These are phyloP conservation scores for Melastoma malabathricum DNA, from an alignment of 345 rosid genomes.

Conservation along the genomic window DNA sequence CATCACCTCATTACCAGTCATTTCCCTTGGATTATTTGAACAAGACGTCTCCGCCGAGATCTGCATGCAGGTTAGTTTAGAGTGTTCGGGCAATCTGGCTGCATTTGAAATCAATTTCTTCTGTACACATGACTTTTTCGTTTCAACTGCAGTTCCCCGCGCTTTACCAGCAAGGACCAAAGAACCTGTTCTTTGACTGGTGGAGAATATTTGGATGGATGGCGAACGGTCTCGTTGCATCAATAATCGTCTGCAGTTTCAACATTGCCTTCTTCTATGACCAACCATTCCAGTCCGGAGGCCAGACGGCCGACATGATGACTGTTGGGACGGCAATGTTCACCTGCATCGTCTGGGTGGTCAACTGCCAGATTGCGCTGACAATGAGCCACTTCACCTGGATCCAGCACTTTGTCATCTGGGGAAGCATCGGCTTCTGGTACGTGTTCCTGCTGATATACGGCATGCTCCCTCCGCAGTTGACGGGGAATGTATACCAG, in stretches of 20 bases:
- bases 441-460: constrained; percentile 39
- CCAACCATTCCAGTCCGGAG: constrained; percentile 27
- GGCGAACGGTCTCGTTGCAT: constrained; percentile 37
- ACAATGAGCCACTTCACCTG: constrained; percentile 62
- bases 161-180: constrained; percentile 64
- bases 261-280: constrained; percentile 28
- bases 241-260: constrained; percentile 36
- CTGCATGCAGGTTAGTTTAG: constrained; percentile 48
- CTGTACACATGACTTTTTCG: no score
- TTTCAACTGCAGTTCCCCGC: constrained; percentile 50
- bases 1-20: constrained; percentile 67
- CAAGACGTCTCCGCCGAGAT: constrained; percentile 70
- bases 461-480: constrained; percentile 33
- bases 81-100: neutral
- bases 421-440: constrained; percentile 66
- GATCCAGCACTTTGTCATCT: constrained; percentile 59
- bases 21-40: constrained; percentile 61
- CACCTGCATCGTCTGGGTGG: constrained; percentile 58
- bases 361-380: constrained; percentile 60
- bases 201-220: constrained; percentile 62
- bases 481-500: constrained; percentile 25
- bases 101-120: neutral
- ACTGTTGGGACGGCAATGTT: constrained; percentile 36
- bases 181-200: constrained; percentile 57
- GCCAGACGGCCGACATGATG: constrained; percentile 33